These are phyloP conservation scores for Irpex rosettiformis DNA, from an alignment of 1,284 basidiomycete species.

Conservation along the genomic window DNA sequence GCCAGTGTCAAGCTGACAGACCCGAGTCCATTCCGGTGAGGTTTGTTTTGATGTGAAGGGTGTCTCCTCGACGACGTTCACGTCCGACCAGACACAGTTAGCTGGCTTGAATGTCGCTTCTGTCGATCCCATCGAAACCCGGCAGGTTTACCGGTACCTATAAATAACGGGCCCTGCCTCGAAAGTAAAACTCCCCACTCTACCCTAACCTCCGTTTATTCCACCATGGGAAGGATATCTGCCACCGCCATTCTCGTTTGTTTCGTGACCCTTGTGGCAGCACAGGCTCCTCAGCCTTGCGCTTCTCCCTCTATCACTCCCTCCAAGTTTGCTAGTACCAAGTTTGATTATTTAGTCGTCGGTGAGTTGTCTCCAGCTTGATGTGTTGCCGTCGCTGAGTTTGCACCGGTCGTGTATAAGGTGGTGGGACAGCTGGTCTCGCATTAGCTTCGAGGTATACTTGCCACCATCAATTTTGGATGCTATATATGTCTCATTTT, in stretches of 20 bases:
- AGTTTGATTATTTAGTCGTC: not conserved
- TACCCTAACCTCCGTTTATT: not conserved
- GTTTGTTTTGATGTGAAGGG: too few species aligned
- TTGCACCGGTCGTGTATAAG: not conserved
- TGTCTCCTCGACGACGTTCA: not conserved
- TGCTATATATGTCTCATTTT: not conserved
- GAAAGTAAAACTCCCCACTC: not conserved
- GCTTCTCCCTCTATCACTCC: not conserved
- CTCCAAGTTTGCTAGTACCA: not conserved
- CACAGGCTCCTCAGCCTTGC: not conserved
- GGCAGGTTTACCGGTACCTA: not conserved
- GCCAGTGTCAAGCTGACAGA: too few species aligned
- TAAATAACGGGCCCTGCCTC: not conserved
- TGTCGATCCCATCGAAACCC: too few species aligned
- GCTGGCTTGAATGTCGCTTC: too few species aligned
- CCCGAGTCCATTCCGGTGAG: not conserved
- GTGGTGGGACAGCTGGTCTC: constrained; percentile 9
- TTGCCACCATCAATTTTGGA: not conserved
- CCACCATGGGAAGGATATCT: not conserved
- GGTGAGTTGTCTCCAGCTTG: not conserved
- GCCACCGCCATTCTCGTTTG: not conserved
- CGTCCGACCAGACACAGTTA: not conserved
- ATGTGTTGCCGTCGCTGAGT: not conserved
- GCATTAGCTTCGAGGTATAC: constrained; percentile 2
- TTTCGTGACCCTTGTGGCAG: not conserved